phyloP scores from a whole-genome alignment of 192 early-diverging fungal genomes.

The Umbelopsis isabellina region DNA sequence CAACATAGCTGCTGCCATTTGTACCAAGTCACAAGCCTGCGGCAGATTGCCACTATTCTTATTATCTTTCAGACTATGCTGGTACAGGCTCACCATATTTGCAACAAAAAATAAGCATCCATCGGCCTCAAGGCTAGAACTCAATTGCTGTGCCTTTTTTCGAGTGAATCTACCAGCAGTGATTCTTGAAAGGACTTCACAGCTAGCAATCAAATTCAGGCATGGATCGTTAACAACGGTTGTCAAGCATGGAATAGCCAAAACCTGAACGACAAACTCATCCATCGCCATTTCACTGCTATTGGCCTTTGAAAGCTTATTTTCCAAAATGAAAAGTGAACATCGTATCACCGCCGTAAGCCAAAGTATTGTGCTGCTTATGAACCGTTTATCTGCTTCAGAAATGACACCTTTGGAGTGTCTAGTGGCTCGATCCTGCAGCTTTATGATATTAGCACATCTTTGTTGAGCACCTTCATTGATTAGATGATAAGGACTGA shows the following conservation, averaged over 20 bases:
- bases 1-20: not conserved
- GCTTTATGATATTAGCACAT: not conserved
- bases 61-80: not conserved
- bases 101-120: conserved; percentile 35
- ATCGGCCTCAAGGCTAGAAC: conserved; percentile 23
- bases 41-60: not conserved
- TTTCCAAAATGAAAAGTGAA: not conserved
- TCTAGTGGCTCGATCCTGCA: not conserved
- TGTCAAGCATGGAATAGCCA: conserved; percentile 3
- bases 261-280: not conserved
- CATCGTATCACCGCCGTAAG: not conserved
- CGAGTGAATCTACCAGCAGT: conserved; percentile 1
- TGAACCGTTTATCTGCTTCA: not conserved
- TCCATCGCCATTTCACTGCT: not conserved
- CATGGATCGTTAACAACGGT: not conserved
- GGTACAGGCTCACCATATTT: conserved; percentile 31
- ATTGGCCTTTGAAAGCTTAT: not conserved
- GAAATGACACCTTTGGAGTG: conserved; percentile 1
- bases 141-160: not conserved
- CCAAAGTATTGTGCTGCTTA: conserved; percentile 11
- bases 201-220: not conserved
- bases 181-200: not conserved
- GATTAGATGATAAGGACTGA: not conserved
- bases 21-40: not conserved
- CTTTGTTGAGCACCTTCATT: not conserved